phyloP scores from a whole-genome alignment of 495 filamentous ascomycete genomes.

The Xanthoparmelia taractica region DNA sequence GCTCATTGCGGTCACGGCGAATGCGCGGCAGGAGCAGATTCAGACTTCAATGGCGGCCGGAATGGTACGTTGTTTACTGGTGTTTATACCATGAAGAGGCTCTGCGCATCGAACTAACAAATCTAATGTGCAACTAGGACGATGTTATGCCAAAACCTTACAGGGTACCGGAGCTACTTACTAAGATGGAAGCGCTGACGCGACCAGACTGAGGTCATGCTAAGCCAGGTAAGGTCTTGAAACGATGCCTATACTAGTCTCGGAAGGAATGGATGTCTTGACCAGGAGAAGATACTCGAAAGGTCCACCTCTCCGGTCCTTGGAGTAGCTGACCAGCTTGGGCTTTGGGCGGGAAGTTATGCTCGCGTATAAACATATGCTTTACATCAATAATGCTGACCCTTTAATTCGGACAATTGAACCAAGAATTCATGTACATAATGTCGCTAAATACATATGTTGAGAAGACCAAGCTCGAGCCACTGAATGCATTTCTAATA shows the following conservation, averaged over 20 bases:
- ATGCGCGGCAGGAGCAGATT: conserved; percentile 62
- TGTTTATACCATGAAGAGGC: conserved; percentile 1
- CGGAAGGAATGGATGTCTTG: too few species aligned
- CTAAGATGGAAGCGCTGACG: conserved; percentile 45
- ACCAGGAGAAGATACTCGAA: too few species aligned
- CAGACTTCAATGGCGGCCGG: conserved; percentile 56
- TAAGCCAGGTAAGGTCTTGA: neutral
- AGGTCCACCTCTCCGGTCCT: too few species aligned
- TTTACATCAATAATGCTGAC: too few species aligned
- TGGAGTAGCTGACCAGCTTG: too few species aligned
- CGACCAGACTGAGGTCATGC: neutral
- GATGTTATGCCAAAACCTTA: conserved; percentile 79
- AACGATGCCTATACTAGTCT: neutral
- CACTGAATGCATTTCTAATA: too few species aligned
- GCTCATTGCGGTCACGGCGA: conserved; percentile 71
- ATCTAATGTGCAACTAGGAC: conserved; percentile 42
- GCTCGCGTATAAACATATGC: too few species aligned
- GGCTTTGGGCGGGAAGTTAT: too few species aligned
- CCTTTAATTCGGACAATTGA: too few species aligned
- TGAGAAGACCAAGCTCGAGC: too few species aligned
- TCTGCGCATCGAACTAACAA: neutral
- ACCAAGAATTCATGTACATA: too few species aligned
- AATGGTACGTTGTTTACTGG: conserved; percentile 45
- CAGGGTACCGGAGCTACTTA: conserved; percentile 58
- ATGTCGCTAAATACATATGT: too few species aligned